Percentiles rank a stretch among this genome's conserved stretches.
phyloP scores from a whole-genome alignment of 306 rosid genomes.

The Lablab purpureus region DNA sequence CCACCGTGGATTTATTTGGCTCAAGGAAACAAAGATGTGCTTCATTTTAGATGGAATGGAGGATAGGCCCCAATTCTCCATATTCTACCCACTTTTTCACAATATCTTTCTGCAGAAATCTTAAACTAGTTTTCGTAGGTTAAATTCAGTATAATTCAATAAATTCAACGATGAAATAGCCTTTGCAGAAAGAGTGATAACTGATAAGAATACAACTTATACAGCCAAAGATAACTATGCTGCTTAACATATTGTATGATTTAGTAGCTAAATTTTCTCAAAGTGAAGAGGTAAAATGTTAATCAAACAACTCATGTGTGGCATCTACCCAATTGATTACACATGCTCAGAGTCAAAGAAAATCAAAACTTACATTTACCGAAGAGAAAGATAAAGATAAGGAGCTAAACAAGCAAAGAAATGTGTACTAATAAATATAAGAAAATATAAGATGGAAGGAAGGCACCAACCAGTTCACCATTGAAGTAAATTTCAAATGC shows the following conservation, averaged over 20 bases:
- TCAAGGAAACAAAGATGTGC: not conserved
- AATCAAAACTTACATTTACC: conserved; percentile 12
- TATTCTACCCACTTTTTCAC: conserved; percentile 5
- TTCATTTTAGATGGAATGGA: not conserved
- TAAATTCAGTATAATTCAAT: conserved; percentile 6
- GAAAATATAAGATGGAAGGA: conserved; percentile 14
- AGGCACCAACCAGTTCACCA: conserved; percentile 74
- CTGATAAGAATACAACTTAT: conserved; percentile 10
- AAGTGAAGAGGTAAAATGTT: conserved; percentile 3
- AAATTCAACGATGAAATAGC: conserved; percentile 12
- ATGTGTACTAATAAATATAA: not conserved
- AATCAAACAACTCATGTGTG: conserved; percentile 14
- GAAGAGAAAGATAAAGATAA: conserved; percentile 22
- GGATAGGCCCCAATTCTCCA: not conserved
- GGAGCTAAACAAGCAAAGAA: conserved; percentile 13
- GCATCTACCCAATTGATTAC: conserved; percentile 1
- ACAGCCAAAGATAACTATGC: not conserved
- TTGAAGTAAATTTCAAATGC: conserved; percentile 86
- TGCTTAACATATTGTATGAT: conserved; percentile 15
- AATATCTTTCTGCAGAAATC: conserved; percentile 35
- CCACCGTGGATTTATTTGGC: conserved; percentile 15
- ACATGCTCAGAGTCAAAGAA: conserved; percentile 23
- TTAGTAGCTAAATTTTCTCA: not conserved
- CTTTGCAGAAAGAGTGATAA: not conserved
- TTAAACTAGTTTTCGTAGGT: conserved; percentile 16